phyloP scores from a whole-genome alignment of 2,329 filamentous ascomycete genomes.

The Pyrenochaeta sp. region DNA sequence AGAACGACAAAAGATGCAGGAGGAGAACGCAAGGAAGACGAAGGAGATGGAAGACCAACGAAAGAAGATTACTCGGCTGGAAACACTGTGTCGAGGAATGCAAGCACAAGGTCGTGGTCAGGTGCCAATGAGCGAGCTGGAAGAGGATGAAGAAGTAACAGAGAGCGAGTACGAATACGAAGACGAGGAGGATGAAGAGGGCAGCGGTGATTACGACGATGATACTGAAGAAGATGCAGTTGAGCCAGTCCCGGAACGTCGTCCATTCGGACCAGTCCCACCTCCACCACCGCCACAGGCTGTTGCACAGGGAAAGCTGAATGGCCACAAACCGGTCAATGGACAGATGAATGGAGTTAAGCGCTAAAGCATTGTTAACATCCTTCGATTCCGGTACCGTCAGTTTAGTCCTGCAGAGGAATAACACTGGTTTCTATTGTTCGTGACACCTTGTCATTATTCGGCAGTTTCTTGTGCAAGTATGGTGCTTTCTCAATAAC shows the following conservation, averaged over 20 bases:
- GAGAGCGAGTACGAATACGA: constrained; percentile 53
- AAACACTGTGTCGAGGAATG: constrained; percentile 95
- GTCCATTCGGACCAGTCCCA: constrained; percentile 47
- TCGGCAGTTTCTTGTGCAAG: too few species aligned
- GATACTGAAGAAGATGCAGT: constrained; percentile 64
- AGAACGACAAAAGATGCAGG: constrained; percentile 79
- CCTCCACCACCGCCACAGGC: constrained; percentile 45
- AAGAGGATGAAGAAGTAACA: constrained; percentile 64
- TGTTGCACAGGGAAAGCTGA: constrained; percentile 41
- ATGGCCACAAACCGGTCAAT: constrained; percentile 49
- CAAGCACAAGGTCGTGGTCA: constrained; percentile 89
- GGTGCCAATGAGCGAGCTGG: constrained; percentile 58
- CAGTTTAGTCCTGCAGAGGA: too few species aligned
- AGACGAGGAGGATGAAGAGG: constrained; percentile 51
- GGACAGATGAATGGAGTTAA: constrained; percentile 50
- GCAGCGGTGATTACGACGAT: constrained; percentile 61
- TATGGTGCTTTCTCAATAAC: too few species aligned
- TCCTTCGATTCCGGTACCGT: constrained; percentile 8
- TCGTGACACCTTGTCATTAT: too few species aligned
- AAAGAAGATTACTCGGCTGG: constrained; percentile 88
- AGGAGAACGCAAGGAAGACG: constrained; percentile 75
- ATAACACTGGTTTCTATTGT: too few species aligned
- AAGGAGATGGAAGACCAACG: constrained; percentile 80
- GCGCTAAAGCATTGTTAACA: constrained; percentile 36
- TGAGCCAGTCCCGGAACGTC: constrained; percentile 40